Evolutionary conservation across 306 rosid species (phyloP), one percentile per base, ranked within the genome.

Genomic region (Prunus davidiana): DNA sequence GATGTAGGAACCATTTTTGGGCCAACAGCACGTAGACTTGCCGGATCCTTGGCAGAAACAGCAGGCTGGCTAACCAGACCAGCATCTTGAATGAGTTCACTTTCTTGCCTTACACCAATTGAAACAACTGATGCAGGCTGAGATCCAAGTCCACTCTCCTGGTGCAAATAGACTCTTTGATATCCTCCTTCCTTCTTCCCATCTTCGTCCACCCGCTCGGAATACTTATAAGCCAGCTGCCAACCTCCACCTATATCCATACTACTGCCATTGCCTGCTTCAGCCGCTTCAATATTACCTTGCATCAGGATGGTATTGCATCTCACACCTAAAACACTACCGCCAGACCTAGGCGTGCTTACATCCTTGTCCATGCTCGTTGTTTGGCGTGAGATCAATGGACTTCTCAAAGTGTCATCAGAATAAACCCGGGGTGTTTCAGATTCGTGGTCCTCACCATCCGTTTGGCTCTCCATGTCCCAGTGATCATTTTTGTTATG

Each of bases 391-490:
- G 82, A 71, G 16, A 76, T 63, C 77, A 81, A 71, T 54, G 84
- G 84, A 67, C 74, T 81, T 64, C 56, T 64, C 77, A 81, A 57
- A 47, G 54, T 65, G 27, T 76, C 74, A 32, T 71, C 79, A 27
- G 14, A 41, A 67, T 56, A 64, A 18, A 12, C 61, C 45, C 71
- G 60, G 3, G 52, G 38, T 1, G 57, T 6, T 14, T 68, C 75
- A 19, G 56, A 60, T 25, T 43, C 66, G 20, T 60, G 41, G 51
- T 74, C 64, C 4, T 80, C 83, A 24, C 5, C 57, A 8, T 69
- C 83, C 3, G 43, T 76, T 67, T 71, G 81, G 60, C 64, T 76
- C 50, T 81, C 84, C 49, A 55, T 38, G n/a, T 81, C 84, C 78
- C 74, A 81, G 3, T 81, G 52, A 9, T 43, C 81, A 22, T 75